phyloP scores from a whole-genome alignment of 176 grass and related monocot genomes.

The Oryza brachyantha region DNA sequence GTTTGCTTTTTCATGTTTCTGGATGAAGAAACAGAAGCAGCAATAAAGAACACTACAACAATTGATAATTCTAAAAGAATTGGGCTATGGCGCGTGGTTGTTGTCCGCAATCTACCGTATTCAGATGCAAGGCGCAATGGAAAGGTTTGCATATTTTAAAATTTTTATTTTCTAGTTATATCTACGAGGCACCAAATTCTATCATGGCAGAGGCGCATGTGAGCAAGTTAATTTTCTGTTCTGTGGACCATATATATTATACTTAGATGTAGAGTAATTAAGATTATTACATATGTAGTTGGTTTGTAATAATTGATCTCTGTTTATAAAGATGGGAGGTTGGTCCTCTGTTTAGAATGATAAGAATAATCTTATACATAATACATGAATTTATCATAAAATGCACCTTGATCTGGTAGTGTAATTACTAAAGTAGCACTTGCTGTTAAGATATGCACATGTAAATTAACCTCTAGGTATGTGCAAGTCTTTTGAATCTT shows the following conservation, averaged over 20 bases:
- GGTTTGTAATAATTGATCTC: too few species aligned
- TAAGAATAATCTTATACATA: not conserved
- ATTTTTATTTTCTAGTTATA: conserved; percentile 30
- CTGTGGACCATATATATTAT: not conserved
- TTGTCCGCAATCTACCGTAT: conserved; percentile 92
- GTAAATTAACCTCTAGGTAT: not conserved
- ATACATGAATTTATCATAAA: not conserved
- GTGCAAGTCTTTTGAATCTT: not conserved
- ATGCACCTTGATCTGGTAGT: not conserved
- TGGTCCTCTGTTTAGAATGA: too few species aligned
- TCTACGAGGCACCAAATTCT: not conserved
- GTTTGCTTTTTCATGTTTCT: conserved; percentile 99
- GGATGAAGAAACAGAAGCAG: conserved; percentile 88
- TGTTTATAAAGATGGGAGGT: too few species aligned
- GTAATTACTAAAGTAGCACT: not conserved
- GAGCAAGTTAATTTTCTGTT: conserved; percentile 1
- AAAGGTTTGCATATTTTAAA: conserved; percentile 53
- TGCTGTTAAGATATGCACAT: not conserved
- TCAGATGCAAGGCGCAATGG: conserved; percentile 84
- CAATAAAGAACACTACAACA: conserved; percentile 72
- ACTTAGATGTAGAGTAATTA: conserved; percentile 10
- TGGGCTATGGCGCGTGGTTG: conserved; percentile 77
- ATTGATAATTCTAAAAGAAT: conserved; percentile 53
- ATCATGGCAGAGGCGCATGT: not conserved
- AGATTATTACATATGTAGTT: not conserved